Evolutionary conservation across 139 green algal species (phyloP), one percentile per base, ranked within the genome.

Genomic region (Picochlorum sp.): DNA sequence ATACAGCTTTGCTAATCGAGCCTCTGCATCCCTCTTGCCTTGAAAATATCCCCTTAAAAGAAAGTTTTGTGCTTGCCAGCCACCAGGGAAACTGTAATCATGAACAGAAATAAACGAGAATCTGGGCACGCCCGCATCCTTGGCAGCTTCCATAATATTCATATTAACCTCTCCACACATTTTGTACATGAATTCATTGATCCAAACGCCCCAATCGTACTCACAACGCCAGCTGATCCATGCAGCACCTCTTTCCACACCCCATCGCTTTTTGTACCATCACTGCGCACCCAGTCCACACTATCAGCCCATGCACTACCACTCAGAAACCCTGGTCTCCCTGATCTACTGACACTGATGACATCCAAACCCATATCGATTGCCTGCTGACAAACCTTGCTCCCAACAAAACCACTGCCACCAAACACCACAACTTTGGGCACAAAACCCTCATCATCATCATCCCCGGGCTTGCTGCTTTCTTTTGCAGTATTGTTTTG

Each of bases 391-490:
- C 83, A 90, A 14, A 97, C 78, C 15, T 80, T 66, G 60, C 67
- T 88, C 55, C 90, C 90, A 16, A 97, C 89, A 68, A 90, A 97
- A 55, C 90, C 89, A 37, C 79, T 85, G 41, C 89, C 90, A 20
- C 90, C 90, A 77, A 97, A 93, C 11, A 97, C 86, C 6, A 97
- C 61, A 15, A 95, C 57, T 58, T 69, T 51, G 1, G 77, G 68
- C 49, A 28, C 51, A 15, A 34, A 16, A 21, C 51, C 30, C 20
- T 54, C 24, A 26, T 26, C 47, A 41, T 41, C 34, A 41, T 41
- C 34, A 41, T 41, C 0, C 8, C 34, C 34, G 14, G 8, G 2
- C 34, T 13, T 11, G 34, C 7, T 8, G 0, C 34, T 11, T 41
- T 41, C 7, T 41, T 41, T 41, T 11, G 8, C 8, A 9, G 34